Evolutionary conservation across 306 rosid species (phyloP).

Genomic region (Ochetophila trinervis): DNA sequence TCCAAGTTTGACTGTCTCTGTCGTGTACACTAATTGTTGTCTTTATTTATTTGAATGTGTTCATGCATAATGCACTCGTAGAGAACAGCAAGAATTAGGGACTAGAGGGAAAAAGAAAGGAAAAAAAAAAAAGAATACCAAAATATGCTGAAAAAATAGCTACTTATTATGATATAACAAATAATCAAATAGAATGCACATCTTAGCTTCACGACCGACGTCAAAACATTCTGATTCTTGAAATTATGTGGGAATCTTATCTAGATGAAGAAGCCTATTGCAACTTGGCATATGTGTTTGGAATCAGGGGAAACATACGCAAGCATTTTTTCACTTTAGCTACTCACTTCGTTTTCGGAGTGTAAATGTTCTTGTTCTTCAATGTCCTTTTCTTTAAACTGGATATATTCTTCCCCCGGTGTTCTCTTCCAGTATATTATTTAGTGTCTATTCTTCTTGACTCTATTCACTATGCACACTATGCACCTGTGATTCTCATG

Average conservation of each 20-base stretch:
- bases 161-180: constrained; percentile 40
- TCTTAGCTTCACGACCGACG: constrained; percentile 38
- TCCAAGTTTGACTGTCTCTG: constrained; percentile 11
- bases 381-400: constrained; percentile 22
- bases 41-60: constrained; percentile 2
- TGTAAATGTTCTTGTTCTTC: constrained; percentile 17
- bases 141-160: constrained; percentile 35
- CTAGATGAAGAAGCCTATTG: constrained; percentile 40
- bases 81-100: background rate
- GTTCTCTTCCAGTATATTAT: constrained; percentile 19
- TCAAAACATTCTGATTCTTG: constrained; percentile 44
- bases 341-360: constrained; percentile 4
- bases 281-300: constrained; percentile 35
- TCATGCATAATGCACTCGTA: background rate
- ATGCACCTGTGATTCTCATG: constrained; percentile 16
- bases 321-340: constrained; percentile 16
- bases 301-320: constrained; percentile 26
- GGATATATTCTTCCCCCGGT: constrained; percentile 5
- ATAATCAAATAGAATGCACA: constrained; percentile 46
- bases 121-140: background rate
- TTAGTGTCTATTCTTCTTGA: constrained; percentile 19
- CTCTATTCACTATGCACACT: background rate
- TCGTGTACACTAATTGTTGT: background rate
- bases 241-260: constrained; percentile 48
- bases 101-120: background rate